These are phyloP conservation scores for Musa balbisiana DNA, from an alignment of 202 grass and related monocot species.

Conservation along the genomic window DNA sequence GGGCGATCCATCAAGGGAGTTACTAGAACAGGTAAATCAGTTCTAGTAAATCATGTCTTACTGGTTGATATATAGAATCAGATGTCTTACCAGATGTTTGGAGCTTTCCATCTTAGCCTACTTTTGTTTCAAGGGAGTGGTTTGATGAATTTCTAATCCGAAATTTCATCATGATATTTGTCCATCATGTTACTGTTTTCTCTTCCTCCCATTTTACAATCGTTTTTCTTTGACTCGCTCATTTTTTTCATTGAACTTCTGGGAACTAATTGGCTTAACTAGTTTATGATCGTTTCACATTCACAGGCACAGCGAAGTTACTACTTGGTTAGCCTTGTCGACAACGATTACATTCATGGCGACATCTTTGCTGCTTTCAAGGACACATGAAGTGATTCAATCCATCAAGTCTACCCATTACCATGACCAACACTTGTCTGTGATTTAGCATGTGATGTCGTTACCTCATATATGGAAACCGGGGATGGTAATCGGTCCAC, in stretches of 20 bases:
- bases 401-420: not conserved
- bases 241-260: slow-evolving; percentile 2
- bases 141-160: too few relatives aligned
- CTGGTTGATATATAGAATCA: too few relatives aligned
- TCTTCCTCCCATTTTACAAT: not conserved
- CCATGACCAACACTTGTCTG: not conserved
- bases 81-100: too few relatives aligned
- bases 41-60: too few relatives aligned
- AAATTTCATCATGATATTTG: too few relatives aligned
- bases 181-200: not conserved
- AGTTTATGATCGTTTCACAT: not conserved
- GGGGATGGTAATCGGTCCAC: not conserved
- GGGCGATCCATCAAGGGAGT: slow-evolving; percentile 48
- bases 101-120: too few relatives aligned
- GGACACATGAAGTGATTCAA: slow-evolving; percentile 33
- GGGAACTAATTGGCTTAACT: not conserved
- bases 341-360: slow-evolving; percentile 73
- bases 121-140: too few relatives aligned
- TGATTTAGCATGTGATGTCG: not conserved
- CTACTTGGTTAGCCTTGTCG: slow-evolving; percentile 66
- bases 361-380: slow-evolving; percentile 64
- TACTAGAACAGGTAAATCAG: slow-evolving; percentile 60
- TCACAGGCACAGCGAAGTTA: slow-evolving; percentile 55
- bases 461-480: not conserved
- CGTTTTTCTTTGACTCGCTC: too few relatives aligned